These are phyloP conservation scores for Echria macrotheca DNA, from an alignment of 495 filamentous ascomycete species.

Conservation along the genomic window DNA sequence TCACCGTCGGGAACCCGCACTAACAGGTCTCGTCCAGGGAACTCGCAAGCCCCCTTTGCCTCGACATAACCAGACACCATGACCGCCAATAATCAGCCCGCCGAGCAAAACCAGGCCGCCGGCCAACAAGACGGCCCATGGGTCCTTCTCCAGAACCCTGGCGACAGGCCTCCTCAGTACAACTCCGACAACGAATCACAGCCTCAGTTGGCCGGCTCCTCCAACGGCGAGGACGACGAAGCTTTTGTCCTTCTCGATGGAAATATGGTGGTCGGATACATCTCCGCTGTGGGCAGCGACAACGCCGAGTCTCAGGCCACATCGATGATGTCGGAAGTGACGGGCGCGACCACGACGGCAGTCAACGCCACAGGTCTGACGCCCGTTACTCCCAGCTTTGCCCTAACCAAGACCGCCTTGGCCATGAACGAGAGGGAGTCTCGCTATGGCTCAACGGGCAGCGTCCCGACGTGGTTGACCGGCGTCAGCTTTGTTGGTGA, in stretches of 20 bases:
- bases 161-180: conserved; percentile 2
- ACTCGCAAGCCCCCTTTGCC: background rate
- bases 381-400: background rate
- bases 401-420: background rate
- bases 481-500: too few relatives aligned
- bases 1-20: too few relatives aligned
- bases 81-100: background rate
- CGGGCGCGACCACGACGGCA: background rate
- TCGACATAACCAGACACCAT: background rate
- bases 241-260: background rate
- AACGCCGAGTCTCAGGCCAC: background rate
- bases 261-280: too few relatives aligned
- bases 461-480: too few relatives aligned
- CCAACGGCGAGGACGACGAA: background rate
- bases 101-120: background rate
- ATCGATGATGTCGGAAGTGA: background rate
- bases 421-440: background rate
- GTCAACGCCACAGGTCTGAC: background rate
- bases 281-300: too few relatives aligned
- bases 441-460: background rate
- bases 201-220: background rate
- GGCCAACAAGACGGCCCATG: background rate
- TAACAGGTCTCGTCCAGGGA: background rate
- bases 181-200: conserved; percentile 3
- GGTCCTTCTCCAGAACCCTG: background rate